Conservation (phyloP, 1,139 yeast genomes). For the Kodamaea anthophila region DNA sequence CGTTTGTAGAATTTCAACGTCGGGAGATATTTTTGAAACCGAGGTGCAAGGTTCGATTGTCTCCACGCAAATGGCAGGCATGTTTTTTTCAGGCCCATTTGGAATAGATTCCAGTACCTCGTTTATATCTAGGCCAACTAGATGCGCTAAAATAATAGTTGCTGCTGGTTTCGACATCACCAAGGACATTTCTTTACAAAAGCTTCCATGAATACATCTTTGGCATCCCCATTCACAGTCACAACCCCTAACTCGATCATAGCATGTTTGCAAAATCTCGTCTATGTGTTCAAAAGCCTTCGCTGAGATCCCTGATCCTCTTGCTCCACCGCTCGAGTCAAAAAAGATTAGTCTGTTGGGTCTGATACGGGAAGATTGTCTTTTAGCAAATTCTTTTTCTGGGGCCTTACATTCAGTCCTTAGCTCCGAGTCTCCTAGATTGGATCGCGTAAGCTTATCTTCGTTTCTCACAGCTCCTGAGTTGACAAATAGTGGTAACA, state of each 20-base stretch:
- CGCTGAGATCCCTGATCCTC: conserved; percentile 73
- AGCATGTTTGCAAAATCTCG: conserved; percentile 54
- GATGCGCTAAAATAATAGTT: conserved; percentile 53
- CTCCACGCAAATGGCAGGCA: conserved; percentile 63
- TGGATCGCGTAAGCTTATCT: conserved; percentile 45
- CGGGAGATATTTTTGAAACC: conserved; percentile 51
- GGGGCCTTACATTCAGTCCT: conserved; percentile 96
- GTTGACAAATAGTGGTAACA: conserved; percentile 54
- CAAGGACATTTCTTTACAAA: conserved; percentile 72
- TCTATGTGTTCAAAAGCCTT: conserved; percentile 77
- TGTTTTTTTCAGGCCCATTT: conserved; percentile 80
- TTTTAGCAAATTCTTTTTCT: conserved; percentile 79
- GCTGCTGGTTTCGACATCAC: conserved; percentile 90
- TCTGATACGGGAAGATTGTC: conserved; percentile 61
- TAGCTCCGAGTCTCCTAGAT: conserved; percentile 55
- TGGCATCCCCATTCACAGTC: conserved; percentile 88
- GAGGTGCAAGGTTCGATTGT: conserved; percentile 53
- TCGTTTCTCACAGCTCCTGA: conserved; percentile 35
- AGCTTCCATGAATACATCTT: conserved; percentile 70
- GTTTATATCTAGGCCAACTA: conserved; percentile 43
- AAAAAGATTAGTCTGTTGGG: conserved; percentile 84
- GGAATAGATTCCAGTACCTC: conserved; percentile 35
- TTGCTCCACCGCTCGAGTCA: conserved; percentile 73
- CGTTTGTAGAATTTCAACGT: conserved; percentile 49
- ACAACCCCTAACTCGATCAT: conserved; percentile 56